phyloP scores from a whole-genome alignment of 2,329 filamentous ascomycete genomes.

The Fusarium guadeloupense region DNA sequence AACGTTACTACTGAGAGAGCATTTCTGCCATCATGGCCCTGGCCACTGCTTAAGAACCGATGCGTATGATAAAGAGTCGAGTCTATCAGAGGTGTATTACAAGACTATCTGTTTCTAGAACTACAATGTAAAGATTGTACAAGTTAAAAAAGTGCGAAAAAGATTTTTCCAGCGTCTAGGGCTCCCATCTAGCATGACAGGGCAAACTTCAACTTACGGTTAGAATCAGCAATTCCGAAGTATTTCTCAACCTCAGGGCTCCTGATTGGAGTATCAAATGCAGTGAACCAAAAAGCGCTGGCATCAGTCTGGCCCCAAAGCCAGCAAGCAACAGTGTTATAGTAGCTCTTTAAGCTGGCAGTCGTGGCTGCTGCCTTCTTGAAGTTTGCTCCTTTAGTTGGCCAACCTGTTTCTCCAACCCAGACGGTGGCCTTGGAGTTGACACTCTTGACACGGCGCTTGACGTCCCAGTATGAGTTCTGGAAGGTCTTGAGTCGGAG shows the following conservation, averaged over 20 bases:
- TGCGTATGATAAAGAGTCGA: too few relatives aligned
- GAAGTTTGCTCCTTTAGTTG: conserved; percentile 32
- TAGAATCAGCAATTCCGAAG: conserved; percentile 35
- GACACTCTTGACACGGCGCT: conserved; percentile 34
- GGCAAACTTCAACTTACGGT: conserved; percentile 39
- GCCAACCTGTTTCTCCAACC: conserved; percentile 41
- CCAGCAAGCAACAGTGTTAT: conserved; percentile 37
- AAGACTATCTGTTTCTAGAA: too few relatives aligned
- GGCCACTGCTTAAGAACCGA: too few relatives aligned
- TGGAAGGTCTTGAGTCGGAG: conserved; percentile 39
- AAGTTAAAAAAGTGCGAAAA: too few relatives aligned
- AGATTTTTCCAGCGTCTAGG: too few relatives aligned
- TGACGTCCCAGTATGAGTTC: conserved; percentile 34
- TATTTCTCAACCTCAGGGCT: conserved; percentile 39
- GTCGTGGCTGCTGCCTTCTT: conserved; percentile 28
- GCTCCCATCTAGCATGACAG: conserved; percentile 27
- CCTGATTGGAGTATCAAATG: conserved; percentile 28
- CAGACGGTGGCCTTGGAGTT: conserved; percentile 32
- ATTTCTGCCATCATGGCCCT: too few relatives aligned
- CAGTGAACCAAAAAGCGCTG: conserved; percentile 41
- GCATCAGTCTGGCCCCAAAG: conserved; percentile 29
- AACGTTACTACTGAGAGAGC: too few relatives aligned
- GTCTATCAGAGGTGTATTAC: too few relatives aligned
- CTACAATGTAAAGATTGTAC: too few relatives aligned
- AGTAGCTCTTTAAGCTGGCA: conserved; percentile 29